Conservation (phyloP, 1,139 yeast species). For the Hemisphaericaspora subhashii region DNA sequence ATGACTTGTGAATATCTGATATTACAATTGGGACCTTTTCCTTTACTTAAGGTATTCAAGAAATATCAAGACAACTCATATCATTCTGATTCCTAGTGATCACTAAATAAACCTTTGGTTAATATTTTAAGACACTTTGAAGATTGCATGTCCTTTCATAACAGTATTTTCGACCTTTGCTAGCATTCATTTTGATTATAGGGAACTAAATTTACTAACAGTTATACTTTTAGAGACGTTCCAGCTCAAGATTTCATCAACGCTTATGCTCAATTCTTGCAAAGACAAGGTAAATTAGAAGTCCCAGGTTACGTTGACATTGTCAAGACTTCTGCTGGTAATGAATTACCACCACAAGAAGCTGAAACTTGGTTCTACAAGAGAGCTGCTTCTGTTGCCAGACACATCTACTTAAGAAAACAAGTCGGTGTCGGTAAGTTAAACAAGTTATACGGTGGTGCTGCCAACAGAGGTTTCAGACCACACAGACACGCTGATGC, state of each 20-base stretch:
- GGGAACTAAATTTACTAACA: neutral
- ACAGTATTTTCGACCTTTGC: neutral
- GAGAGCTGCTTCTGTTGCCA: constrained; percentile 99
- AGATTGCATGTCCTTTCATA: neutral
- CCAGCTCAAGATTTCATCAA: constrained; percentile 99
- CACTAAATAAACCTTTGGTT: neutral
- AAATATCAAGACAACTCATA: too few relatives aligned
- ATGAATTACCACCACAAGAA: constrained; percentile 99
- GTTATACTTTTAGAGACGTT: constrained; percentile 73
- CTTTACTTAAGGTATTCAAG: too few relatives aligned
- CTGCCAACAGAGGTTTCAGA: constrained; percentile 98
- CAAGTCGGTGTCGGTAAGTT: constrained; percentile 99
- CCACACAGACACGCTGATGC: constrained; percentile 99
- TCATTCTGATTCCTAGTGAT: neutral
- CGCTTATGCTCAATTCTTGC: constrained; percentile 99
- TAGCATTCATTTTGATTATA: neutral
- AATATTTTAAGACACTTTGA: neutral
- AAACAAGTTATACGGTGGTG: constrained; percentile 99
- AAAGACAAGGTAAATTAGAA: constrained; percentile 99
- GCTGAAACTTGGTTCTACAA: constrained; percentile 99
- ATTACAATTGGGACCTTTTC: too few relatives aligned
- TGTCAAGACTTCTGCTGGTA: constrained; percentile 98
- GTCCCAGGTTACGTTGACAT: constrained; percentile 99
- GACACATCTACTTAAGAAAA: constrained; percentile 99
- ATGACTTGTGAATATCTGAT: too few relatives aligned